phyloP scores from a whole-genome alignment of 805 yeast genomes.

The Ogataea neopini region DNA sequence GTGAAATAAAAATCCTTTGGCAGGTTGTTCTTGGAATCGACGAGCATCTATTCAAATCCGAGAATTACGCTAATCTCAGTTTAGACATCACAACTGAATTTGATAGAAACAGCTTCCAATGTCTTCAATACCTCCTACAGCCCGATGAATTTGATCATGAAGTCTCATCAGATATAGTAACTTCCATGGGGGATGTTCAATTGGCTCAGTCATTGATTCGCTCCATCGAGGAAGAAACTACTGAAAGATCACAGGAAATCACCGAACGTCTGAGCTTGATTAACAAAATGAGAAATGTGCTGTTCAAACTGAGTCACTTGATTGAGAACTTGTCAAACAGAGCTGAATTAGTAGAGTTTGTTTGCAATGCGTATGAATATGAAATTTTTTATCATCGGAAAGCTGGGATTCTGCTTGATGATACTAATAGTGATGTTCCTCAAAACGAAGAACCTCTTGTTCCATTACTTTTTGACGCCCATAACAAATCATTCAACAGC shows the following conservation, averaged over 20 bases:
- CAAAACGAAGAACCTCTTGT: conserved; percentile 15
- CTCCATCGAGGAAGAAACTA: conserved; percentile 24
- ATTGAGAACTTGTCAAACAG: conserved; percentile 13
- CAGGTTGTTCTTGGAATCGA: conserved; percentile 29
- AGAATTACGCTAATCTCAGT: conserved; percentile 19
- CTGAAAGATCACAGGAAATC: conserved; percentile 16
- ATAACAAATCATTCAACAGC: conserved; percentile 20
- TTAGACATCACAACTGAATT: conserved; percentile 16
- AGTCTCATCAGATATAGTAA: conserved; percentile 4
- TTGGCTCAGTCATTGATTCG: conserved; percentile 14
- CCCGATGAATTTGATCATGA: not conserved
- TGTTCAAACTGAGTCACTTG: conserved; percentile 16
- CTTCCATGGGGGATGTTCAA: conserved; percentile 18
- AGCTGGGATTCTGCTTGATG: conserved; percentile 21
- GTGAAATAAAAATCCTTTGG: conserved; percentile 26
- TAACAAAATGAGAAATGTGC: conserved; percentile 24
- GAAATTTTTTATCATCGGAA: conserved; percentile 22
- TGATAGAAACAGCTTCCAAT: conserved; percentile 17
- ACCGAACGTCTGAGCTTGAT: conserved; percentile 22
- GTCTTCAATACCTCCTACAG: conserved; percentile 12
- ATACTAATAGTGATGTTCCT: conserved; percentile 17
- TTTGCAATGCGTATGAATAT: conserved; percentile 15
- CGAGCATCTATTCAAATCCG: conserved; percentile 20
- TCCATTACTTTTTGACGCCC: conserved; percentile 19
- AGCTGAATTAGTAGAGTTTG: conserved; percentile 11